Evolutionary conservation across 345 rosid genomes (phyloP), one percentile per base, ranked within the genome.

Genomic region (Reutealis trisperma): DNA sequence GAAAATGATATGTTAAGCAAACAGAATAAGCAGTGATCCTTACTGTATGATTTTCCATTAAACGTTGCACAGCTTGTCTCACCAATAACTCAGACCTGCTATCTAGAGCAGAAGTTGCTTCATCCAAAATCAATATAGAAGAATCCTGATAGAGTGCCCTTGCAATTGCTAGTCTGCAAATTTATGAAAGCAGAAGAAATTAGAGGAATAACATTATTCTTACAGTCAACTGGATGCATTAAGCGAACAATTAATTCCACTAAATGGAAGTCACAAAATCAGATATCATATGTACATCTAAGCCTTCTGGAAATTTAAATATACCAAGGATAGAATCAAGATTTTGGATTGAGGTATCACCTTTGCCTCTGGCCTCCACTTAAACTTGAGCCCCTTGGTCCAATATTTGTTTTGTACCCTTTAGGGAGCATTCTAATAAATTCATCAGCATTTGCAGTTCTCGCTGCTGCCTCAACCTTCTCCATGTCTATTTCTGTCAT

Each of bases 361-460:
- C 99, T 93, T 78, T 96, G 98, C 82, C 80, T 93, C 84, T 96
- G 99, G 44, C 99, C 99, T 74, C 97, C 99, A 54, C 99, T 96
- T 86, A 96, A 78, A 84, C 84, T 86, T 16, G 98, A 92, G 63
- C 98, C 99, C 72, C 96, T 89, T 45, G 96, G 94, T 70, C 99
- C 99, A 79, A 96, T 80, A 71, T 83, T 83, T 75, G 93, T 91
- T 63, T 78, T 51, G 72, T 96, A 96, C 76, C 94, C 97, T 44
- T 86, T 86, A 19, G 99, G 93, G 84, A 96, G 89, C 75, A 74
- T 84, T 82, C 84, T 82, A 65, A 96, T 88, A 86, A 96, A 96
- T 73, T 93, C 97, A 85, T 90, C 97, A 19, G 98, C 99, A 78
- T 93, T 90, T 70, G 96, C 94, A 74, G 87, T 85, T 84, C 62